Percentiles rank a stretch among this genome's conserved stretches.
phyloP scores from a whole-genome alignment of 2,329 filamentous ascomycete species.

The Plectosphaerella plurivora region DNA sequence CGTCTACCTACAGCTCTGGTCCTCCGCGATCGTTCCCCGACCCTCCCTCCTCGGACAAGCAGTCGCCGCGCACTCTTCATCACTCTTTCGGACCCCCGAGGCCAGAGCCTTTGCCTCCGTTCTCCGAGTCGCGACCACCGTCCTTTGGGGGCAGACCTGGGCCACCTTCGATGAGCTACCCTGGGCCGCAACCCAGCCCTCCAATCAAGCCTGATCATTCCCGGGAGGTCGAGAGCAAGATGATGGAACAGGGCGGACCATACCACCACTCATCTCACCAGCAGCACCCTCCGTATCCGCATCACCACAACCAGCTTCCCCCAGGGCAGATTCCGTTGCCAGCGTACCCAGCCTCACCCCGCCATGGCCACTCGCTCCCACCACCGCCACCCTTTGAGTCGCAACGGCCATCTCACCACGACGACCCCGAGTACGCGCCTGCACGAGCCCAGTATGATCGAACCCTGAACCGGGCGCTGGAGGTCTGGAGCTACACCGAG shows the following conservation, averaged over 20 bases:
- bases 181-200: constrained; percentile 34
- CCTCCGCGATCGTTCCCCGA: constrained; percentile 36
- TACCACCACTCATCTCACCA: constrained; percentile 18
- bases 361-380: constrained; percentile 30
- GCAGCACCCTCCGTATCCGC: constrained; percentile 10
- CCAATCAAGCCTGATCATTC: constrained; percentile 33
- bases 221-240: constrained; percentile 29
- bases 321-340: constrained; percentile 44
- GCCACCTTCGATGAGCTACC: constrained; percentile 32
- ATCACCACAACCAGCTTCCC: constrained; percentile 36
- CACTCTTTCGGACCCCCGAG: constrained; percentile 30
- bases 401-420: constrained; percentile 35
- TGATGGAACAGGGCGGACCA: constrained; percentile 30
- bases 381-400: constrained; percentile 41
- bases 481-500: constrained; percentile 50
- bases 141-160: constrained; percentile 29
- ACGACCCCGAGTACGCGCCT: constrained; percentile 38
- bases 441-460: constrained; percentile 38
- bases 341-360: constrained; percentile 45
- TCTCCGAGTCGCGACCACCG: constrained; percentile 33
- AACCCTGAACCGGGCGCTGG: constrained; percentile 42
- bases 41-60: constrained; percentile 32
- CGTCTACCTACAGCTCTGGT: constrained; percentile 46
- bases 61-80: constrained; percentile 39
- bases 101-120: constrained; percentile 36